A percentile compares a stretch with the other conserved stretches of the same genome.
phyloP scores from a whole-genome alignment of 2,329 filamentous ascomycete genomes.

The Bipolaris victoriae region DNA sequence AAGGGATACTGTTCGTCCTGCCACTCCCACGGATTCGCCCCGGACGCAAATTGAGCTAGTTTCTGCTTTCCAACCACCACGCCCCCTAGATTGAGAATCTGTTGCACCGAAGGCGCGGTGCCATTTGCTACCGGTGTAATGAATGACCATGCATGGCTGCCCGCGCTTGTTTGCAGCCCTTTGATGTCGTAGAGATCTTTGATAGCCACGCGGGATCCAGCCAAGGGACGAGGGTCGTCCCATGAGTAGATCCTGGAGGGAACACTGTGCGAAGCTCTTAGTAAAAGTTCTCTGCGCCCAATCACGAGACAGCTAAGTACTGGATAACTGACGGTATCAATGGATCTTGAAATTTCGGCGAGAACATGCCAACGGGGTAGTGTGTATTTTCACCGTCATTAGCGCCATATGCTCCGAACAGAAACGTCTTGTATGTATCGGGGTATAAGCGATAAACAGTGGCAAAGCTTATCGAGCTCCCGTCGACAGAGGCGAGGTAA shows the following conservation, averaged over 20 bases:
- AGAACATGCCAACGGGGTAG: conserved; percentile 30
- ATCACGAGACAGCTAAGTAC: not conserved
- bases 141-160: conserved; percentile 32
- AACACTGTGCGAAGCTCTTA: conserved; percentile 26
- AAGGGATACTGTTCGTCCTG: conserved; percentile 49
- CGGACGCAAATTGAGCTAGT: conserved; percentile 55
- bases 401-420: conserved; percentile 39
- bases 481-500: conserved; percentile 30
- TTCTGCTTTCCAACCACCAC: conserved; percentile 62
- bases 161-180: conserved; percentile 33
- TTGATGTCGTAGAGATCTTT: conserved; percentile 38
- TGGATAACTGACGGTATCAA: conserved; percentile 35
- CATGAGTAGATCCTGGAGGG: conserved; percentile 50
- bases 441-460: conserved; percentile 40
- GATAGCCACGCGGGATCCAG: conserved; percentile 37
- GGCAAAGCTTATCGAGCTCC: conserved; percentile 25
- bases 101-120: conserved; percentile 33
- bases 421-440: conserved; percentile 39
- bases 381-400: conserved; percentile 32
- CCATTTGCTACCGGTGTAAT: conserved; percentile 27
- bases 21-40: conserved; percentile 37
- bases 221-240: conserved; percentile 39
- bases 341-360: conserved; percentile 37
- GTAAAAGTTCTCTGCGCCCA: not conserved
- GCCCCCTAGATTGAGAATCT: conserved; percentile 34